Evolutionary conservation across 2,329 filamentous ascomycete species (phyloP).

Genomic region (Tolypocladium tundrense): DNA sequence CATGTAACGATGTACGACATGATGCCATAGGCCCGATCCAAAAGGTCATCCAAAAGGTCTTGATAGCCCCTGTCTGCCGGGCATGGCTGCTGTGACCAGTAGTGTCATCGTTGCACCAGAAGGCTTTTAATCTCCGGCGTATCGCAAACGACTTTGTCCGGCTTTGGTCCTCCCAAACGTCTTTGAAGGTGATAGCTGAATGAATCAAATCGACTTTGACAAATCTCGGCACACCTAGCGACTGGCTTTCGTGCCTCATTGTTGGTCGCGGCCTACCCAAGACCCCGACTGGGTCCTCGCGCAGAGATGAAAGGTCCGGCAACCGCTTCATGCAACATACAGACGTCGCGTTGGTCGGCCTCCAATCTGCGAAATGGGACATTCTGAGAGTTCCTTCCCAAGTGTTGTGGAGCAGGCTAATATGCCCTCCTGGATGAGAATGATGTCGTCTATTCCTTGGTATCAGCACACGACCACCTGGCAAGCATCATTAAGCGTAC

Average conservation of each 20-base stretch:
- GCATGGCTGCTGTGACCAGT: not conserved
- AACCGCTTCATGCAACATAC: not conserved
- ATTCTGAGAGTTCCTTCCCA: conserved; percentile 1
- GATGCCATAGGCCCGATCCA: not conserved
- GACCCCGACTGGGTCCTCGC: not conserved
- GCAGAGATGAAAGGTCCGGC: too few relatives aligned
- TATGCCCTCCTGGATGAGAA: not conserved
- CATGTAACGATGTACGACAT: not conserved
- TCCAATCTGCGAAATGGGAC: not conserved
- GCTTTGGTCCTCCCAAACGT: not conserved
- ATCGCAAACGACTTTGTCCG: not conserved
- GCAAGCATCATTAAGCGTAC: not conserved
- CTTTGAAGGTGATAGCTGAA: not conserved
- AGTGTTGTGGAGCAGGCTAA: conserved; percentile 1
- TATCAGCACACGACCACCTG: not conserved
- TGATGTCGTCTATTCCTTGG: not conserved
- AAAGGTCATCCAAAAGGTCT: not conserved
- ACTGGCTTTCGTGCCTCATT: not conserved
- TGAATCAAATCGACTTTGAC: not conserved
- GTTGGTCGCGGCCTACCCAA: not conserved
- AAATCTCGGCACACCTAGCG: not conserved
- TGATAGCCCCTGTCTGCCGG: not conserved
- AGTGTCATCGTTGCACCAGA: not conserved
- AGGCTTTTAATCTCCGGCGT: not conserved
- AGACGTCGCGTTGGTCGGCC: not conserved